Evolutionary conservation across 306 rosid genomes (phyloP), one percentile per base, ranked within the genome.

Genomic region (Hippophae gyantsensis): DNA sequence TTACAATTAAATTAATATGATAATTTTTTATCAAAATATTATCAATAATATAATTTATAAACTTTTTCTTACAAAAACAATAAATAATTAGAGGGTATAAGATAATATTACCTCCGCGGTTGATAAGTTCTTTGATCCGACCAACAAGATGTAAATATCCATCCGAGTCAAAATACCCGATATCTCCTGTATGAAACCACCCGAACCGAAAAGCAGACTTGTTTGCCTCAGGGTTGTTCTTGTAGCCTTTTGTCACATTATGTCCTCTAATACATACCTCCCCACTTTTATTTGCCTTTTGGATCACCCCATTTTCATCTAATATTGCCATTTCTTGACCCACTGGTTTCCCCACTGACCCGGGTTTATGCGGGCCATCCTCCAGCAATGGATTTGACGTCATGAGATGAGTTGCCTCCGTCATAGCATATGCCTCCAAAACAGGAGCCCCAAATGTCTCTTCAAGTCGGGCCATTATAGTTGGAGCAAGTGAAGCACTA

Each of bases 101-200:
- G 38, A 32, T 32, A 32, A 32, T 32, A 32, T 14, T 81, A 84
- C 92, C 93, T 85, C 93, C 93, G 6, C 93, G 81, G 56, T 85
- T 85, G 0, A 85, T 82, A 61, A 85, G 84, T 38, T 85, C 93
- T 74, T 85, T 85, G 70, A 85, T 85, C 78, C 93, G 86, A 57
- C 93, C 93, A 50, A 85, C 93, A 41, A 85, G 86, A 69, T 79
- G 77, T 80, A 85, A 79, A n/a, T 85, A 82, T 42, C 93, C 86
- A n/a, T 85, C 86, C 0, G 84, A 79, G 61, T 85, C 93, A 0
- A 85, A 70, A 26, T 13, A 79, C 7, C 93, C 93, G 26, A 85
- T 32, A 56, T 85, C 93, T 6, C 93, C 93, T 0, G 93, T 85
- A 2, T 85, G 93, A 10, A 85, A 85, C 85, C 86, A 85, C 6